Evolutionary conservation across 768 basidiomycete genomes (phyloP).

Genomic region (Suillus weaverae): DNA sequence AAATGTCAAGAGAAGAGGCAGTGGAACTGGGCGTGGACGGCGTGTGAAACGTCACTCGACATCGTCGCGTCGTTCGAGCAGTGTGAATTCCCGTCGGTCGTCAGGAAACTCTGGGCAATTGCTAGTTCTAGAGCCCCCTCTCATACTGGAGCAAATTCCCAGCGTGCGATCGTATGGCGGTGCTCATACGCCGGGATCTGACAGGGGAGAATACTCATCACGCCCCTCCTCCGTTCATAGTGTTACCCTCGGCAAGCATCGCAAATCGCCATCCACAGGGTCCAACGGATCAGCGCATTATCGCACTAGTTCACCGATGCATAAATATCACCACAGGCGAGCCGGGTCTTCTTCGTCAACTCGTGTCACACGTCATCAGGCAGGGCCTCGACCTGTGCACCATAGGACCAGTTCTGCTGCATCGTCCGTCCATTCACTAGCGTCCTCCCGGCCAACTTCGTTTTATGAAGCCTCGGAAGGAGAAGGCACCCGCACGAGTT

Average conservation of each 20-base stretch:
- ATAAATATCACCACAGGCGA: slow-evolving; percentile 71
- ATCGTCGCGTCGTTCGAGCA: slow-evolving; percentile 86
- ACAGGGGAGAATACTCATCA: slow-evolving; percentile 74
- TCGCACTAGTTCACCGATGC: slow-evolving; percentile 77
- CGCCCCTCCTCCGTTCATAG: slow-evolving; percentile 88
- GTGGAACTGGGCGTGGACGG: slow-evolving; percentile 46
- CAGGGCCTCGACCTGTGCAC: slow-evolving; percentile 50
- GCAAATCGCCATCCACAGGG: slow-evolving; percentile 75
- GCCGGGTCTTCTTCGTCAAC: slow-evolving; percentile 83
- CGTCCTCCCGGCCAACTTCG: slow-evolving; percentile 77
- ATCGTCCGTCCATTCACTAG: slow-evolving; percentile 74
- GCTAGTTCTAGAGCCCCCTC: slow-evolving; percentile 56
- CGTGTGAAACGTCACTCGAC: slow-evolving; percentile 68
- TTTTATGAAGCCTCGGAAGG: slow-evolving; percentile 74
- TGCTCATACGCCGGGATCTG: slow-evolving; percentile 85
- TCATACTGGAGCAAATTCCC: slow-evolving; percentile 47
- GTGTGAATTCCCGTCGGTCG: slow-evolving; percentile 82
- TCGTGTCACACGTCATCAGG: slow-evolving; percentile 70
- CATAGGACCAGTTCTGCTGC: slow-evolving; percentile 72
- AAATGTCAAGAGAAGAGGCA: slow-evolving; percentile 51
- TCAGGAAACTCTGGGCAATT: slow-evolving; percentile 51
- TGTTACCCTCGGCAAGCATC: slow-evolving; percentile 61
- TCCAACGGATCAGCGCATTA: slow-evolving; percentile 67
- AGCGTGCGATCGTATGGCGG: slow-evolving; percentile 76
- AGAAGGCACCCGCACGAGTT: slow-evolving; percentile 61